Conservation (phyloP, 768 basidiomycete species). For the Neoboletus magnificus region DNA sequence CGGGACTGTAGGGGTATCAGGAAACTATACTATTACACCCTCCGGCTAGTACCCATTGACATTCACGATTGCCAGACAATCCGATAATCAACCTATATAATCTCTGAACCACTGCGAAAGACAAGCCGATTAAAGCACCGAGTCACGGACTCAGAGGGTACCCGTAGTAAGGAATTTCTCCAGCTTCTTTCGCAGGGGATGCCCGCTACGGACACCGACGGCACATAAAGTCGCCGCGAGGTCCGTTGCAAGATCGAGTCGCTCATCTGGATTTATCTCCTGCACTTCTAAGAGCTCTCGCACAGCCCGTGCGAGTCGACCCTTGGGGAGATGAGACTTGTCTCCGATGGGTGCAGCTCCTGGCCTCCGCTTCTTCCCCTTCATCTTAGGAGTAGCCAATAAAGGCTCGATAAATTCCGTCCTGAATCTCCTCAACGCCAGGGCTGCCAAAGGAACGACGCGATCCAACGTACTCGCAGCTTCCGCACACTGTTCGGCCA, state of each 20-base stretch:
- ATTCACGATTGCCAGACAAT: background rate
- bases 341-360: conserved; percentile 42
- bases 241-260: conserved; percentile 43
- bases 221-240: conserved; percentile 49
- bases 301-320: conserved; percentile 65
- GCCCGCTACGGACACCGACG: conserved; percentile 58
- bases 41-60: background rate
- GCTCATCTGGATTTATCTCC: conserved; percentile 45
- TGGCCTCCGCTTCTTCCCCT: conserved; percentile 45
- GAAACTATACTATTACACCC: background rate
- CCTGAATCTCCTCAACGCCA: conserved; percentile 70
- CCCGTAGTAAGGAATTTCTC: conserved; percentile 47
- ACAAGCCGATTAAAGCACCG: background rate
- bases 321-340: conserved; percentile 48
- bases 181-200: conserved; percentile 65
- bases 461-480: conserved; percentile 68
- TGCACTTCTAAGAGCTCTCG: conserved; percentile 60
- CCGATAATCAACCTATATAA: conserved; percentile 3
- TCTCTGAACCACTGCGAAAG: background rate
- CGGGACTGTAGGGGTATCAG: conserved; percentile 11
- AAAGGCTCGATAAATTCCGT: conserved; percentile 70
- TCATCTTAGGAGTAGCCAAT: conserved; percentile 62
- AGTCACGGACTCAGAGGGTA: conserved; percentile 1
- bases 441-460: conserved; percentile 57
- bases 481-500: conserved; percentile 70